Conservation (phyloP, 192 early-diverging fungal species). For the Coemansia reversa region DNA sequence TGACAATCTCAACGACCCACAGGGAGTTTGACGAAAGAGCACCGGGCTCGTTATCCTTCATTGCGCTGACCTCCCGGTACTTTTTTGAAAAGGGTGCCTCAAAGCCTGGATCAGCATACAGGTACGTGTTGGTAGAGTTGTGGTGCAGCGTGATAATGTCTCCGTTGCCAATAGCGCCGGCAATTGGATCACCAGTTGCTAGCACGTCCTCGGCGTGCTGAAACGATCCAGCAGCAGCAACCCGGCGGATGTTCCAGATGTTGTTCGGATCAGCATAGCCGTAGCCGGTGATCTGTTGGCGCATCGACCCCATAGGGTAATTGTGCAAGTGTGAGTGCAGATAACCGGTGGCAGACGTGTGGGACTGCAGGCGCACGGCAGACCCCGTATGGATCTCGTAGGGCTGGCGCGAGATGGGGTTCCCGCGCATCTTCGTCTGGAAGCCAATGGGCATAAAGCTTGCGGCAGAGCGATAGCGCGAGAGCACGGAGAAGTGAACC, state of each 20-base stretch:
- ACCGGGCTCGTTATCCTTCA: slow-evolving; percentile 5
- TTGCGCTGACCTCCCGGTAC: slow-evolving; percentile 64
- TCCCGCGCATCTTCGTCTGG: slow-evolving; percentile 39
- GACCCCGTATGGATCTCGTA: slow-evolving; percentile 48
- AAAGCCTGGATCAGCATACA: slow-evolving; percentile 62
- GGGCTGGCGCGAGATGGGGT: slow-evolving; percentile 42
- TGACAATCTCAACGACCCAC: slow-evolving; percentile 83
- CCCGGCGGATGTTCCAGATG: slow-evolving; percentile 61
- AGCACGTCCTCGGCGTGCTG: slow-evolving; percentile 1
- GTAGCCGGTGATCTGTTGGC: slow-evolving; percentile 82
- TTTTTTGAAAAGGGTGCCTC: slow-evolving; percentile 64
- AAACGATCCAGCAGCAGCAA: slow-evolving; percentile 27
- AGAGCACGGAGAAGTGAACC: slow-evolving; percentile 85
- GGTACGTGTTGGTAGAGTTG: slow-evolving; percentile 57
- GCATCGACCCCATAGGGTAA: slow-evolving; percentile 62
- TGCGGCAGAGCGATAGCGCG: slow-evolving; percentile 51
- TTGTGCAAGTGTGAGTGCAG: slow-evolving; percentile 66
- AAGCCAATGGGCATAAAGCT: slow-evolving; percentile 55
- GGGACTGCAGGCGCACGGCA: slow-evolving; percentile 37
- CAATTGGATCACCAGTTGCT: slow-evolving; percentile 23
- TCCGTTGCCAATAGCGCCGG: slow-evolving; percentile 64
- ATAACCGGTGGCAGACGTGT: slow-evolving; percentile 34
- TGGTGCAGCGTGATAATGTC: slow-evolving; percentile 74
- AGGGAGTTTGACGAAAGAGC: slow-evolving; percentile 65
- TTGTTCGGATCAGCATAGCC: slow-evolving; percentile 88